Percentiles rank a stretch among this genome's conserved stretches.
Evolutionary conservation across 163 green algal genomes (phyloP).

Genomic region (Scenedesmus sp.): DNA sequence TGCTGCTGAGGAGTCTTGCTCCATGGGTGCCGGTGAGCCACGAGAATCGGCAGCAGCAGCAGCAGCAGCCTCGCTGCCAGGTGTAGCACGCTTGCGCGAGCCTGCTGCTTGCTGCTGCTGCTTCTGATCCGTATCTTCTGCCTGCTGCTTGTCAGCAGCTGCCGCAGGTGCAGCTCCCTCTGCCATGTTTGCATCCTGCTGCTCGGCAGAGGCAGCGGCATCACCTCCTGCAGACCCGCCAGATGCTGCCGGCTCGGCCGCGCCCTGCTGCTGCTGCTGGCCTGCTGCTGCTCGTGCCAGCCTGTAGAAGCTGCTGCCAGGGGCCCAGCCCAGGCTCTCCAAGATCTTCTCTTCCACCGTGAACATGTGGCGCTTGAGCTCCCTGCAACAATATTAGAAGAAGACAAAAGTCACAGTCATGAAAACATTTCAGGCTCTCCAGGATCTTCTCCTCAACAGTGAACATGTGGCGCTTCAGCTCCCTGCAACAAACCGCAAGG

Average conservation of each 20-base stretch:
- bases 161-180: not conserved
- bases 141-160: not conserved
- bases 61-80: slow-evolving; percentile 3
- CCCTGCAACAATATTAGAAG: slow-evolving; percentile 33
- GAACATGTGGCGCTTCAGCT: slow-evolving; percentile 90
- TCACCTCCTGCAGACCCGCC: slow-evolving; percentile 1
- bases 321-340: slow-evolving; percentile 87
- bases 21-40: not conserved
- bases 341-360: slow-evolving; percentile 88
- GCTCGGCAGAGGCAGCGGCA: not conserved
- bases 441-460: slow-evolving; percentile 87
- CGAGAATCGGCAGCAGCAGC: not conserved
- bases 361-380: slow-evolving; percentile 92
- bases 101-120: slow-evolving; percentile 16
- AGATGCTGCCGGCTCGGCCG: slow-evolving; percentile 7
- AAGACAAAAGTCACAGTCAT: slow-evolving; percentile 35
- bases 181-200: not conserved
- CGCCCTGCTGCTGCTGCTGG: slow-evolving; percentile 32
- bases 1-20: slow-evolving; percentile 10
- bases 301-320: slow-evolving; percentile 78
- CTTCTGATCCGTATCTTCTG: not conserved
- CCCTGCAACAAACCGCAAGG: slow-evolving; percentile 19
- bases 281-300: slow-evolving; percentile 46
- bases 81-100: not conserved
- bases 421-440: slow-evolving; percentile 85